Base-by-base conservation (phyloP, 2,329 filamentous ascomycete genomes). In the Xylaria sp. region DNA sequence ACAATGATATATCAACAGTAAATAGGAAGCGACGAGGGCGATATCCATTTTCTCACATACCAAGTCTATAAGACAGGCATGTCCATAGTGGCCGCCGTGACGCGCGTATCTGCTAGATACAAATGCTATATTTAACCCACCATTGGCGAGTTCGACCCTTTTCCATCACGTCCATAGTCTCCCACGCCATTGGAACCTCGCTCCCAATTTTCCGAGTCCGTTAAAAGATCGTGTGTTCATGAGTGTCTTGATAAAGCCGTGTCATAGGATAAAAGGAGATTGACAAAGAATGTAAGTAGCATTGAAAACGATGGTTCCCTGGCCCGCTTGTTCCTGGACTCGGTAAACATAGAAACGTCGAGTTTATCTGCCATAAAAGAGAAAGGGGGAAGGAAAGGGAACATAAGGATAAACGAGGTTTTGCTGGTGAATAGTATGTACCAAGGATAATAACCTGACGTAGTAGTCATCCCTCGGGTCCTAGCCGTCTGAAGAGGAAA, bases 151-250 rank as follows among this genome's bases (percentile, higher is more conserved):
- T 25, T 50, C 4, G 31, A 42, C 43, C 21, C 25, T 11, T 40
- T 17, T 35, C 33, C 38, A 8, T 19, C 50, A 38, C 15, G 28
- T 61, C 8, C 35, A 28, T 47, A 15, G 12, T 31, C 42, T 19
- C 19, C 38, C 28, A 4, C 2, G 9, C 37, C 28, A 25, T 42
- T 7, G 15, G 11, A 19, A 38, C 15, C 31, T 31, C 23, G 3
- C 6, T 11, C 40, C 23, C 38, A 3, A 37, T 11, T 14, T 37
- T 33, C 49, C 35, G 42, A 49, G 47, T 42, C 57, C 56, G 60
- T 60, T n/a, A 55, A 61, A 67, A 55, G 65, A 69, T 67, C 46
- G 65, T 68, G 52, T 59, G 25, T 58, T 64, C 59, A 66, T 62
- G 58, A 59, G 23, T 51, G 38, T 55, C 51, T 60, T 63, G 57